These are phyloP conservation scores for Pleurotus djamor DNA, from an alignment of 768 basidiomycete species.

Conservation along the genomic window DNA sequence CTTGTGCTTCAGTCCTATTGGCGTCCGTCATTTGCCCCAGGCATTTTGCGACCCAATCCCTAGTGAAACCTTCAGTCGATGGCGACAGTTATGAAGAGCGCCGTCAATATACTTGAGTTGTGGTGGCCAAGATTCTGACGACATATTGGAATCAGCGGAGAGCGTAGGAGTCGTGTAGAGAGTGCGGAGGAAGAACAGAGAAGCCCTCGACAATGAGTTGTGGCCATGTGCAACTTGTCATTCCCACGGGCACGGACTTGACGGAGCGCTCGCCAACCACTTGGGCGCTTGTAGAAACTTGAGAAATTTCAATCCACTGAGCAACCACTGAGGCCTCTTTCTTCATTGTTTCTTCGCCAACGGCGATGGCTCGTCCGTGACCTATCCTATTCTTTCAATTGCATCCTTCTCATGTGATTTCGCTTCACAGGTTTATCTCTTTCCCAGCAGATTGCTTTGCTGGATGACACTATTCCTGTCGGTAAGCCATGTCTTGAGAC, in stretches of 20 bases:
- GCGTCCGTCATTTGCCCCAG: slow-evolving; percentile 87
- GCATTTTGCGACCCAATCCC: slow-evolving; percentile 95
- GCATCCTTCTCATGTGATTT: no score
- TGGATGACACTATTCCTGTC: slow-evolving; percentile 67
- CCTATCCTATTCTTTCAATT: background rate
- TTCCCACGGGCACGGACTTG: background rate
- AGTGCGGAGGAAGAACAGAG: background rate
- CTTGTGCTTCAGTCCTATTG: slow-evolving; percentile 85
- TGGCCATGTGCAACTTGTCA: no score
- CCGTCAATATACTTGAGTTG: slow-evolving; percentile 60
- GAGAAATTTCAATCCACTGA: no score
- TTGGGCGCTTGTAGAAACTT: background rate
- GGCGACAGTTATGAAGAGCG: background rate
- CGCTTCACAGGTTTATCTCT: slow-evolving; percentile 46
- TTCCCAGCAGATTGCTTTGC: slow-evolving; percentile 78
- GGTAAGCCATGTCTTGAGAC: slow-evolving; percentile 34
- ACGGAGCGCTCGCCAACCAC: background rate
- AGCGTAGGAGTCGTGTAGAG: background rate
- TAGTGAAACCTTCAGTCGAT: slow-evolving; percentile 28
- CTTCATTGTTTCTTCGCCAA: background rate
- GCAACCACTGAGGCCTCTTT: background rate
- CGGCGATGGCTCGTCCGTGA: background rate
- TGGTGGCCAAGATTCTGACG: slow-evolving; percentile 79
- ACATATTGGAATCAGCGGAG: slow-evolving; percentile 39
- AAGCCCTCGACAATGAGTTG: no score